Percentiles rank a stretch among this genome's conserved stretches.
These are phyloP conservation scores for Lodderomyces jiufengensis DNA, from an alignment of 1,139 yeast species.

Conservation along the genomic window DNA sequence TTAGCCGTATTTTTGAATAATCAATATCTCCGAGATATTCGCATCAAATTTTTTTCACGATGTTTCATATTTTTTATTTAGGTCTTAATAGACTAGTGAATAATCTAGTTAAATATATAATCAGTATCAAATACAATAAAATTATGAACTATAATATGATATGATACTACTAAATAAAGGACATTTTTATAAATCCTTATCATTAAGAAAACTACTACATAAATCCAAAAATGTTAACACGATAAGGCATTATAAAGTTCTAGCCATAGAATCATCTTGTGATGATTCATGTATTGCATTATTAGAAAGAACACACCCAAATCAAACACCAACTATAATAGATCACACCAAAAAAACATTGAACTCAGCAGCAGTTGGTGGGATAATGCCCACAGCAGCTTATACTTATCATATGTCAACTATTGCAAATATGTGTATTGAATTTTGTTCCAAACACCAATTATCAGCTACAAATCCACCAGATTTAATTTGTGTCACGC, in stretches of 20 bases:
- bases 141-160: not conserved
- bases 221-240: not conserved
- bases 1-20: too few relatives aligned
- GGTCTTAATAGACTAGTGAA: too few relatives aligned
- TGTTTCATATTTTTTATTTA: not conserved
- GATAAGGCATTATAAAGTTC: slow-evolving; percentile 53
- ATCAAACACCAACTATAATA: slow-evolving; percentile 46
- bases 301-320: slow-evolving; percentile 43
- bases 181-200: too few relatives aligned
- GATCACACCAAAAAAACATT: slow-evolving; percentile 66
- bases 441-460: slow-evolving; percentile 25
- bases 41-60: too few relatives aligned
- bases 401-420: slow-evolving; percentile 68
- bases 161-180: not conserved
- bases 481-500: slow-evolving; percentile 80
- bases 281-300: slow-evolving; percentile 92
- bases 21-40: too few relatives aligned
- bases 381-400: slow-evolving; percentile 86
- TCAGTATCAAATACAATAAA: too few relatives aligned
- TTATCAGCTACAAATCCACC: slow-evolving; percentile 40
- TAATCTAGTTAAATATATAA: too few relatives aligned
- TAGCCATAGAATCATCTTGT: slow-evolving; percentile 91
- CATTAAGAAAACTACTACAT: not conserved
- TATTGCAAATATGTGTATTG: slow-evolving; percentile 31
- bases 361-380: slow-evolving; percentile 67